A percentile compares a stretch with the other conserved stretches of the same genome.
Evolutionary conservation across 129 eudicot genomes (phyloP).

Genomic region (Pittosporum tobira): DNA sequence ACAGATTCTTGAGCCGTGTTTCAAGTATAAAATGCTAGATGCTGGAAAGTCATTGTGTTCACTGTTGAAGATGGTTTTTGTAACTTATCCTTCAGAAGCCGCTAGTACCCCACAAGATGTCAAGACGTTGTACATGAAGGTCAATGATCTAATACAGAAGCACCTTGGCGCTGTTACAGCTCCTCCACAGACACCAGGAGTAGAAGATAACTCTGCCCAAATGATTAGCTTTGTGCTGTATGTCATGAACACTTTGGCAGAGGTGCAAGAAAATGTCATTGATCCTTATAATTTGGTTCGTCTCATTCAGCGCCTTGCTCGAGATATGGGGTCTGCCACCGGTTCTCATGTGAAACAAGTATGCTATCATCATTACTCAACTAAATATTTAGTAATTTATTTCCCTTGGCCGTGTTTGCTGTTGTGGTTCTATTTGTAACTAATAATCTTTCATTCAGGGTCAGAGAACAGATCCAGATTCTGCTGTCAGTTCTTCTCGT

Average conservation of each 20-base stretch:
- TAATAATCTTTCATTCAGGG: conserved; percentile 35
- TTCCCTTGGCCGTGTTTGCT: background rate
- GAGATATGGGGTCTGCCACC: conserved; percentile 76
- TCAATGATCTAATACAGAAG: conserved; percentile 79
- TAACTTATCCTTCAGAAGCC: conserved; percentile 81
- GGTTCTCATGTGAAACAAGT: conserved; percentile 73
- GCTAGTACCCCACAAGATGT: conserved; percentile 81
- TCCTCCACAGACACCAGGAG: conserved; percentile 76
- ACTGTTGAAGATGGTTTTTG: conserved; percentile 82
- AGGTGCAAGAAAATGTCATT: conserved; percentile 72
- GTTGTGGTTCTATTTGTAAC: background rate
- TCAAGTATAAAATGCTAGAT: conserved; percentile 90
- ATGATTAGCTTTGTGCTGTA: conserved; percentile 84
- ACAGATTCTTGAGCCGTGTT: conserved; percentile 97
- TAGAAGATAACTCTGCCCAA: conserved; percentile 89
- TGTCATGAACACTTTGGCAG: conserved; percentile 73
- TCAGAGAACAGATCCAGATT: conserved; percentile 79
- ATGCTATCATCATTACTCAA: conserved; percentile 16
- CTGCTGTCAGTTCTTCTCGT: conserved; percentile 91
- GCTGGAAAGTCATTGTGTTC: conserved; percentile 92
- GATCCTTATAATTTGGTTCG: conserved; percentile 73
- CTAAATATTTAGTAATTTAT: background rate
- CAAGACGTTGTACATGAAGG: conserved; percentile 69
- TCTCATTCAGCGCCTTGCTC: conserved; percentile 91
- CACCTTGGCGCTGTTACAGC: conserved; percentile 81